Base-by-base conservation (phyloP, 2,329 filamentous ascomycete genomes). In the Calonectria crousiana region DNA sequence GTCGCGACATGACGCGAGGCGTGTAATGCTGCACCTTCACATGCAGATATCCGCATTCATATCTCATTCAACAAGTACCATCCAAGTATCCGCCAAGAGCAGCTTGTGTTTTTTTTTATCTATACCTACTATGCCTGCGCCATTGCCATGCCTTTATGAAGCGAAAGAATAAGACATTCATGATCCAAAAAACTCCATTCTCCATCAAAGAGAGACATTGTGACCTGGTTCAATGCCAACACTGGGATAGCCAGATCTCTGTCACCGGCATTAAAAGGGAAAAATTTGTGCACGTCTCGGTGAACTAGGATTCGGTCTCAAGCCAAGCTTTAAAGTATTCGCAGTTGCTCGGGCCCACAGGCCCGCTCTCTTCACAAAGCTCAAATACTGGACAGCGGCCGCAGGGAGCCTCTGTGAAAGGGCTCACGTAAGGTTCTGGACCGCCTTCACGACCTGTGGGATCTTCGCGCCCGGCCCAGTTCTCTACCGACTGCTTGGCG, bases 341-440 rank as follows among this genome's bases (percentile, higher is more conserved):
- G 84, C 97, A 99, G 66, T 94, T 98, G 77, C 92, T 93, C 0
- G 96, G 95, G 80, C 93, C 97, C 28, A 99, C 95, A 0, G 95
- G 95, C 0, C 96, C 96, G 9, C 95, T 95, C 74, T 98, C 95
- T 77, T 95, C 94, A 83, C 97, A 99, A 2, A 98, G 89, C 72
- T 97, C 94, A 83, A 98, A 98, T 3, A 98, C 96, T 0, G 97
- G 97, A 84, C 97, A 99, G 70, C 92, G 90, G 2, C 96, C 96
- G 84, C 97, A 99, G 1, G 97, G 97, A 3, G 94, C 93, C 84
- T 98, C 95, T 2, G 95, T 97, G 78, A 96, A 92, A 4, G 94
- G 94, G 79, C 96, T 98, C 78, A 89, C 81, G 67, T 86, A 86
- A 20, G 87, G 84, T 66, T 87, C 87, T 71, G 79, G 87, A 6